These are phyloP conservation scores for Fusarium solani-melongenae DNA, from an alignment of 2,329 filamentous ascomycete species.

Conservation along the genomic window DNA sequence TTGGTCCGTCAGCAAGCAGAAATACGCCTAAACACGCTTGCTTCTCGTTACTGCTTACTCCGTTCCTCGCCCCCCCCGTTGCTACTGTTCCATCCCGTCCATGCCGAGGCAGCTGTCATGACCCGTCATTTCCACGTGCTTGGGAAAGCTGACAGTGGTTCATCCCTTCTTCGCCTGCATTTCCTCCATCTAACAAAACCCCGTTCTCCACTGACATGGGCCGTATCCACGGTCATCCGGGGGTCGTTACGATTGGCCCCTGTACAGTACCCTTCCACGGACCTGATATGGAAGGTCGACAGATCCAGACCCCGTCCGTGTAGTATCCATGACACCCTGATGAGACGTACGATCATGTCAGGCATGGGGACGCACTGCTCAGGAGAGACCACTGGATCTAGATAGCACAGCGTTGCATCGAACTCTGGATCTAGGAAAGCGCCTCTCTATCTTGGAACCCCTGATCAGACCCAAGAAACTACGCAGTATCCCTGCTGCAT, in stretches of 20 bases:
- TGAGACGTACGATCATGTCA: not conserved
- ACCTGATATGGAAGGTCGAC: not conserved
- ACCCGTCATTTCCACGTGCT: not conserved
- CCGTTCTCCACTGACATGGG: not conserved
- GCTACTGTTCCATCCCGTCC: slow-evolving; percentile 1
- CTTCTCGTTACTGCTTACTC: not conserved
- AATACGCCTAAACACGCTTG: not conserved
- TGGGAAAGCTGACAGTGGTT: not conserved
- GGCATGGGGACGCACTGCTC: not conserved
- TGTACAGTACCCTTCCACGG: not conserved
- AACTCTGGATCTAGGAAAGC: not conserved
- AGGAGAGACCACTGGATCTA: not conserved
- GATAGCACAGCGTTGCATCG: not conserved
- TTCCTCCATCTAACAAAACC: not conserved
- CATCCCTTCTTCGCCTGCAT: not conserved
- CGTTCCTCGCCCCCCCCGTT: not conserved
- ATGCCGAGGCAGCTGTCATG: slow-evolving; percentile 3
- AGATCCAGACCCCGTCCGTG: not conserved
- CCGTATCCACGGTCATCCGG: not conserved
- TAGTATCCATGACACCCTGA: not conserved
- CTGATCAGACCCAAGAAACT: not conserved
- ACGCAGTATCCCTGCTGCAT: not conserved
- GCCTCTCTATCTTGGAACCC: not conserved
- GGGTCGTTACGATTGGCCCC: not conserved
- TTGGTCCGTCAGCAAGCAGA: not conserved